Conservation (phyloP, 2,329 filamentous ascomycete species). For the Lachnellula cervina region DNA sequence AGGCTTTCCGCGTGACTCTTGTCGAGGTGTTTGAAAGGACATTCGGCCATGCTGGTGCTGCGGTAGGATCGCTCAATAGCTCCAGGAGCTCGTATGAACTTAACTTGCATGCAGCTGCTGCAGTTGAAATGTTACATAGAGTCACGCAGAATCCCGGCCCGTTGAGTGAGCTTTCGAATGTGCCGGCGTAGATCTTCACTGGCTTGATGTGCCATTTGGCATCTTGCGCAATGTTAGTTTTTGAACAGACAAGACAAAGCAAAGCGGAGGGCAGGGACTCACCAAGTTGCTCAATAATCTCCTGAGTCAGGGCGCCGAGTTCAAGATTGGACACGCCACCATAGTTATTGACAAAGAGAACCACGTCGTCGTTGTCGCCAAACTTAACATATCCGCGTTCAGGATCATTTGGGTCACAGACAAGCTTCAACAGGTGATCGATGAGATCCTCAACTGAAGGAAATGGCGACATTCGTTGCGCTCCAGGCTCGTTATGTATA, state of each 20-base stretch:
- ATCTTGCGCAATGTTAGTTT: conserved; percentile 19
- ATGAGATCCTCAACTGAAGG: conserved; percentile 44
- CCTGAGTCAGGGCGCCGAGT: conserved; percentile 45
- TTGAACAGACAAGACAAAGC: background rate
- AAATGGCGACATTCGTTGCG: conserved; percentile 45
- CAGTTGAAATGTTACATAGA: conserved; percentile 43
- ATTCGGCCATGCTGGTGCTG: conserved; percentile 34
- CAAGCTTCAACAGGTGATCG: conserved; percentile 41
- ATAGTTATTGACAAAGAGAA: conserved; percentile 55
- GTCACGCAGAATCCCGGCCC: conserved; percentile 53
- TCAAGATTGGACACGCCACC: conserved; percentile 55
- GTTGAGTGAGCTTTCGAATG: conserved; percentile 50
- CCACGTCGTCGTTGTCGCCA: conserved; percentile 40
- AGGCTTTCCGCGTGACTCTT: conserved; percentile 8
- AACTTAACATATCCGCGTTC: conserved; percentile 47
- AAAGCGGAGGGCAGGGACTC: background rate
- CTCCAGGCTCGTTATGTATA: conserved; percentile 58
- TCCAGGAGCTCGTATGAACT: conserved; percentile 37
- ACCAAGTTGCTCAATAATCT: conserved; percentile 36
- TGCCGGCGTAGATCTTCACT: conserved; percentile 41
- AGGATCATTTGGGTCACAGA: conserved; percentile 41
- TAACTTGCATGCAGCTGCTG: conserved; percentile 25
- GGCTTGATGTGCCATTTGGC: conserved; percentile 45
- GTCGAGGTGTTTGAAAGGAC: conserved; percentile 24
- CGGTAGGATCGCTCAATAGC: conserved; percentile 46